Evolutionary conservation across 2,329 filamentous ascomycete species (phyloP).

Genomic region (Venturia nashicola): DNA sequence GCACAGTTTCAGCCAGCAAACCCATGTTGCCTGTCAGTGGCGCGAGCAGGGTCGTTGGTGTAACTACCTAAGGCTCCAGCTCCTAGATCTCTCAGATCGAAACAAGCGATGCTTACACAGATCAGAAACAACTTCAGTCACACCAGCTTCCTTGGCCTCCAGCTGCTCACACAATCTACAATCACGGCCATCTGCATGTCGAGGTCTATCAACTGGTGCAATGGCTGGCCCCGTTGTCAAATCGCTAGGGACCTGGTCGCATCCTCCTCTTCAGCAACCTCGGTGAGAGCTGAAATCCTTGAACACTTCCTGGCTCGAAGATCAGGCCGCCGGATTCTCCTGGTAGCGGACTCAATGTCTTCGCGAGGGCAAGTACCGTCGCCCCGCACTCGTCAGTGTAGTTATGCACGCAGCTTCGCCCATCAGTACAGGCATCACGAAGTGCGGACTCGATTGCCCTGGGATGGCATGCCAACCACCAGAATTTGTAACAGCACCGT

Average conservation of each 20-base stretch:
- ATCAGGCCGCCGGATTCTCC: background rate
- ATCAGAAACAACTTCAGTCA: background rate
- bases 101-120: background rate
- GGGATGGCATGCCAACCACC: background rate
- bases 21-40: background rate
- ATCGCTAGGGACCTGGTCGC: background rate
- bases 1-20: background rate
- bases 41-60: background rate
- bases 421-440: background rate
- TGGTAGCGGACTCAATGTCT: background rate
- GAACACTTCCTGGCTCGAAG: background rate
- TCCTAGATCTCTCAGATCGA: background rate
- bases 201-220: background rate
- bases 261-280: background rate
- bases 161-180: background rate
- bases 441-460: background rate
- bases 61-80: too few species aligned
- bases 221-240: background rate
- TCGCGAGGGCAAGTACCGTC: background rate
- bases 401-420: background rate
- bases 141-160: background rate
- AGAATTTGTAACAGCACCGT: background rate
- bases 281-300: background rate
- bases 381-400: background rate
- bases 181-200: background rate